Conservation (phyloP, 2,329 filamentous ascomycete genomes). For the Celoporthe dispersa region DNA sequence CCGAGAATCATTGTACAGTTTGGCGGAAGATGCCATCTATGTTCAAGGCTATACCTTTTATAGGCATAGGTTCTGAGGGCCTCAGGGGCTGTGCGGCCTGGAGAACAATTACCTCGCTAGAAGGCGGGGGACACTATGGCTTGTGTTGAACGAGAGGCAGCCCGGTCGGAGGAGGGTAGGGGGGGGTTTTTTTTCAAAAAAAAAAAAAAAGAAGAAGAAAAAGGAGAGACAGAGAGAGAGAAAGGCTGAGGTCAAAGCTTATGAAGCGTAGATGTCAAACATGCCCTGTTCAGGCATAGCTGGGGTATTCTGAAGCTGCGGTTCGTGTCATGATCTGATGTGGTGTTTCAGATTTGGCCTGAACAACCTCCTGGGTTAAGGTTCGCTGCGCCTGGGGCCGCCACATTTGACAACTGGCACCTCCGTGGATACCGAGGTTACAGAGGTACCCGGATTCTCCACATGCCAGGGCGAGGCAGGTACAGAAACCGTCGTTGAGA, state of each 20-base stretch:
- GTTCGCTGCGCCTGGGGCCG: slow-evolving; percentile 16
- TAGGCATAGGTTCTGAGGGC: neutral
- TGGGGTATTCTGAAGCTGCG: slow-evolving; percentile 3
- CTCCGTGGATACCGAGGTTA: slow-evolving; percentile 1
- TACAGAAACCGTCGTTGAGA: slow-evolving; percentile 1
- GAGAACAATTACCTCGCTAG: neutral
- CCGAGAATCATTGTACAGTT: neutral
- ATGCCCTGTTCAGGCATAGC: neutral
- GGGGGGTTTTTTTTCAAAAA: neutral
- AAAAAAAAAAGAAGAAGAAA: neutral
- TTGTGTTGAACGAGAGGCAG: neutral
- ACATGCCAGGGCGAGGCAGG: neutral
- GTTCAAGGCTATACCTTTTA: neutral
- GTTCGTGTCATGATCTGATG: slow-evolving; percentile 21
- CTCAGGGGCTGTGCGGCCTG: too few species aligned
- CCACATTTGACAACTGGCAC: slow-evolving; percentile 14
- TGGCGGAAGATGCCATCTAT: neutral
- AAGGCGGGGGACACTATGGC: neutral
- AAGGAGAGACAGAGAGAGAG: too few species aligned
- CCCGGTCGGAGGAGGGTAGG: neutral
- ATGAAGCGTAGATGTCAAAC: neutral
- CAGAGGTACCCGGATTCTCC: slow-evolving; percentile 7
- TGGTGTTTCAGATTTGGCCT: slow-evolving; percentile 27
- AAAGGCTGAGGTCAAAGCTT: neutral
- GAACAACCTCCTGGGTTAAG: slow-evolving; percentile 19